Conservation (phyloP, 2,329 filamentous ascomycete genomes). For the Fusarium illudens region DNA sequence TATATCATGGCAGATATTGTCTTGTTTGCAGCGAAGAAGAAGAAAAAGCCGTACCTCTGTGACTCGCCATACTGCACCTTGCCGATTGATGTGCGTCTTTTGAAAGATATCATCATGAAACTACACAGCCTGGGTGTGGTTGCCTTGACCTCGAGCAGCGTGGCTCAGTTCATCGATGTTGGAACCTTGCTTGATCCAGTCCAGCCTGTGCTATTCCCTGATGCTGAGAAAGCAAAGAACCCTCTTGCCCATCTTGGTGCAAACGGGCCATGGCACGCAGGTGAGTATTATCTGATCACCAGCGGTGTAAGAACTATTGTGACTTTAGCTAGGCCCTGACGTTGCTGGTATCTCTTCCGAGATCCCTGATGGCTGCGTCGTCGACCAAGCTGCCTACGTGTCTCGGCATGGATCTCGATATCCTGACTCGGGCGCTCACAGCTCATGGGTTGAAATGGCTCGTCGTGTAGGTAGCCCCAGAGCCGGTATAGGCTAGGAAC, state of each 20-base stretch:
- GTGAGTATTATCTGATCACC: constrained; percentile 41
- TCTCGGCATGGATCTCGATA: constrained; percentile 70
- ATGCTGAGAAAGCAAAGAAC: constrained; percentile 45
- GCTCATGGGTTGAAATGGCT: constrained; percentile 60
- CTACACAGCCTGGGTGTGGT: background rate
- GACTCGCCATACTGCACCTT: background rate
- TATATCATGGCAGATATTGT: background rate
- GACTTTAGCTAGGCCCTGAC: constrained; percentile 50
- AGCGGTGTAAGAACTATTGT: no score
- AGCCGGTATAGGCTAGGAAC: background rate
- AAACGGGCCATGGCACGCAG: constrained; percentile 62
- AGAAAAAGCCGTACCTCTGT: background rate
- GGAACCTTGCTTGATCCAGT: constrained; percentile 40
- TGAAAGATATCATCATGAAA: background rate
- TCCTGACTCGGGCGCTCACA: constrained; percentile 68
- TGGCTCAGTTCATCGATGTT: background rate
- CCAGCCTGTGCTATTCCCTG: constrained; percentile 40
- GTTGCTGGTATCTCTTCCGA: constrained; percentile 63
- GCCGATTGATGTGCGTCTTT: background rate
- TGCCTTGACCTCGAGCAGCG: background rate
- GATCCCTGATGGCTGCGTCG: constrained; percentile 63
- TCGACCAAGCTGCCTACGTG: constrained; percentile 69
- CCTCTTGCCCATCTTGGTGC: constrained; percentile 60
- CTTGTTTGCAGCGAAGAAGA: background rate
- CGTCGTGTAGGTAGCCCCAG: constrained; percentile 46